phyloP scores from a whole-genome alignment of 805 yeast genomes.

The Candida oleophila region DNA sequence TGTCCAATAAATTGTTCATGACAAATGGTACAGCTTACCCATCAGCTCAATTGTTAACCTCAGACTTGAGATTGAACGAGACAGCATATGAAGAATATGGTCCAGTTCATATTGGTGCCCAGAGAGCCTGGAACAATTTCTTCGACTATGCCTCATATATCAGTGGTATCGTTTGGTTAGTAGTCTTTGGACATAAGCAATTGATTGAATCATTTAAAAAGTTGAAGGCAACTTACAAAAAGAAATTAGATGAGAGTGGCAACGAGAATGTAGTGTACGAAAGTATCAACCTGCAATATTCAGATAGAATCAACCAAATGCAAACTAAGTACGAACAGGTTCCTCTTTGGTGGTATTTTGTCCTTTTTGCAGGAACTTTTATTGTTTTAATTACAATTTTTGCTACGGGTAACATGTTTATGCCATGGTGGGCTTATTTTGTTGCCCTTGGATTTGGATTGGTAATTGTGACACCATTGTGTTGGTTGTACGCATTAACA shows the following conservation, averaged over 20 bases:
- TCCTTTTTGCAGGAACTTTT: slow-evolving; percentile 36
- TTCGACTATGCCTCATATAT: slow-evolving; percentile 54
- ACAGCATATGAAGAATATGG: slow-evolving; percentile 48
- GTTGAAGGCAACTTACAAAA: slow-evolving; percentile 6
- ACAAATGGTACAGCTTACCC: slow-evolving; percentile 43
- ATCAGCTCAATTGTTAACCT: slow-evolving; percentile 37
- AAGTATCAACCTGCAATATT: slow-evolving; percentile 18
- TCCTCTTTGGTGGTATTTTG: slow-evolving; percentile 44
- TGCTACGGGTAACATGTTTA: slow-evolving; percentile 30
- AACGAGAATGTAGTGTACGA: neutral
- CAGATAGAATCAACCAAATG: slow-evolving; percentile 45
- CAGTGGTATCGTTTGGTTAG: slow-evolving; percentile 48
- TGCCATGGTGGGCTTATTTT: slow-evolving; percentile 45
- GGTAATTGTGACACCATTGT: slow-evolving; percentile 47
- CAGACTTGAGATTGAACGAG: slow-evolving; percentile 37
- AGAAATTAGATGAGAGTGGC: neutral
- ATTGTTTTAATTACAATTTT: slow-evolving; percentile 31
- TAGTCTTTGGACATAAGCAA: slow-evolving; percentile 33
- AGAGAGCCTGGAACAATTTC: slow-evolving; percentile 50
- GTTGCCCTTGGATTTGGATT: slow-evolving; percentile 46
- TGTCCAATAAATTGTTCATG: slow-evolving; percentile 45
- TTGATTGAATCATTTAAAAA: slow-evolving; percentile 17
- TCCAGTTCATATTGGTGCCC: slow-evolving; percentile 47
- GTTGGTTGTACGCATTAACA: slow-evolving; percentile 50
- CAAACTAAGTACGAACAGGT: slow-evolving; percentile 40